phyloP scores from a whole-genome alignment of 2,329 filamentous ascomycete genomes.

The Talaromyces islandicus region DNA sequence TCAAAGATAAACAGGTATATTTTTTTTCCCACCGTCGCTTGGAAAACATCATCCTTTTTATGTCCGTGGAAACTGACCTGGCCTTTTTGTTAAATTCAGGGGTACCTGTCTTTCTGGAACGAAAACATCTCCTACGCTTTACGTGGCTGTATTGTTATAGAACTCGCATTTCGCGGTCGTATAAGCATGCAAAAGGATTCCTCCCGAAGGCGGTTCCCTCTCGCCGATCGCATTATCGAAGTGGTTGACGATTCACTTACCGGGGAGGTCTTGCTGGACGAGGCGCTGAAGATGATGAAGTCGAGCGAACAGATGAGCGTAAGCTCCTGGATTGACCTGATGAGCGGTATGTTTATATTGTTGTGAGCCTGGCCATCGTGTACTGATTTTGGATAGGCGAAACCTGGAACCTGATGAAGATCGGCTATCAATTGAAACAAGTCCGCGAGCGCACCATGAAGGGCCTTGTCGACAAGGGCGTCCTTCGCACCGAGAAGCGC shows the following conservation, averaged over 20 bases:
- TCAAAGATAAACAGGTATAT: slow-evolving; percentile 97
- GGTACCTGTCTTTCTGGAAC: slow-evolving; percentile 99
- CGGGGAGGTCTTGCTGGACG: slow-evolving; percentile 92
- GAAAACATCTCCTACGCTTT: slow-evolving; percentile 99
- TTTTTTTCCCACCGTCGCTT: neutral
- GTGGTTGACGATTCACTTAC: slow-evolving; percentile 95
- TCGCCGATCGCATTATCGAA: slow-evolving; percentile 91
- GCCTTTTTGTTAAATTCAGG: slow-evolving; percentile 47
- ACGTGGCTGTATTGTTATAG: slow-evolving; percentile 95
- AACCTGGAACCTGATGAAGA: slow-evolving; percentile 99
- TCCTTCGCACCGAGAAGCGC: slow-evolving; percentile 95
- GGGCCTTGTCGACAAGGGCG: slow-evolving; percentile 96
- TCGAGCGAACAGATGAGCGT: slow-evolving; percentile 99
- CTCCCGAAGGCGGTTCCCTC: slow-evolving; percentile 80
- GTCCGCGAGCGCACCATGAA: slow-evolving; percentile 96
- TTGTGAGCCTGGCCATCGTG: slow-evolving; percentile 9
- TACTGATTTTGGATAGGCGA: slow-evolving; percentile 59
- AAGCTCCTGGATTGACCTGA: slow-evolving; percentile 95
- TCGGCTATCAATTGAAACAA: slow-evolving; percentile 98
- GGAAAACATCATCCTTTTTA: neutral
- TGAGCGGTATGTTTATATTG: slow-evolving; percentile 68
- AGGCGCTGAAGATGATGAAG: slow-evolving; percentile 99
- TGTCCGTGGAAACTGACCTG: neutral
- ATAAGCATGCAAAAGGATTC: slow-evolving; percentile 99
- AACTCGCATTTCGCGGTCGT: slow-evolving; percentile 89